phyloP scores from a whole-genome alignment of 208 protist species.

The Borovskyia barvae region DNA sequence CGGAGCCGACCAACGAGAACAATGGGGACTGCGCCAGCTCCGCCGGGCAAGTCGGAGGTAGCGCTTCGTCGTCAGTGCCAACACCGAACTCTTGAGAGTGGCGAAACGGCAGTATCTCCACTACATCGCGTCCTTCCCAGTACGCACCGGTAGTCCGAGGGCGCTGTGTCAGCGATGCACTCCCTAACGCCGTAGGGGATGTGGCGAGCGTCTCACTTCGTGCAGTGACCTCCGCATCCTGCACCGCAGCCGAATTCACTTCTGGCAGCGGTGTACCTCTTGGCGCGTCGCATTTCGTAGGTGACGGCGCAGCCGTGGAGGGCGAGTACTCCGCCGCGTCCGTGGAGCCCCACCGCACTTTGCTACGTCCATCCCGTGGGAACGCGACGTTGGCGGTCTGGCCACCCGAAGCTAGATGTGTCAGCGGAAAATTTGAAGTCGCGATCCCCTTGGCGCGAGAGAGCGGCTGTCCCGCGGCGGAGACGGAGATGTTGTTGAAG shows the following conservation, averaged over 20 bases:
- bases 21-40: neutral
- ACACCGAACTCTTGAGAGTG: too few species aligned
- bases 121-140: neutral
- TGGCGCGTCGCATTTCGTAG: neutral
- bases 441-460: too few species aligned
- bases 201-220: too few species aligned
- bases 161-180: too few species aligned
- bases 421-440: too few species aligned
- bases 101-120: neutral
- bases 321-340: neutral
- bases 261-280: neutral
- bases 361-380: slow-evolving; percentile 1
- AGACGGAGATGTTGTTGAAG: too few species aligned
- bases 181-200: too few species aligned
- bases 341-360: slow-evolving; percentile 10
- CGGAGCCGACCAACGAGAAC: slow-evolving; percentile 1
- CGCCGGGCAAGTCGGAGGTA: neutral
- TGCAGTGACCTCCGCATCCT: too few species aligned
- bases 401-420: too few species aligned
- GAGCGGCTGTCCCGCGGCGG: too few species aligned
- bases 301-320: neutral
- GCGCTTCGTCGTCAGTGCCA: neutral
- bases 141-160: too few species aligned
- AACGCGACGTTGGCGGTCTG: neutral
- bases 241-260: too few species aligned